These are phyloP conservation scores for Rhinocladiella mackenziei DNA, from an alignment of 2,329 filamentous ascomycete genomes.

Conservation along the genomic window DNA sequence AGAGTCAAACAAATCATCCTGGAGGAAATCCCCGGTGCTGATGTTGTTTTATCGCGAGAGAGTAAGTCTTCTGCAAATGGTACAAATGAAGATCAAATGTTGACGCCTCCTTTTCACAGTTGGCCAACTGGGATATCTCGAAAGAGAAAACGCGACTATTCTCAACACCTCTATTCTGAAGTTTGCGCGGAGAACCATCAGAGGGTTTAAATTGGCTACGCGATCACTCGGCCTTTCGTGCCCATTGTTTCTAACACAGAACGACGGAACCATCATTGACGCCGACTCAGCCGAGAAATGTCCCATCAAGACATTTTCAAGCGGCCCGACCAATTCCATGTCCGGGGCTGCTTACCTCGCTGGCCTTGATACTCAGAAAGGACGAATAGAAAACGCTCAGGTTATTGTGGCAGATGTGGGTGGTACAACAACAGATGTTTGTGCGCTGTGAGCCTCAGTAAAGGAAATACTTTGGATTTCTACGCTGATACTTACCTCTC, in stretches of 20 bases:
- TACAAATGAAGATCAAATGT: too few relatives aligned
- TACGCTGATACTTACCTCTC: slow-evolving; percentile 35
- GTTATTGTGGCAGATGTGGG: slow-evolving; percentile 46
- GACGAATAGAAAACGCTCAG: slow-evolving; percentile 19
- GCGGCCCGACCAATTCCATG: slow-evolving; percentile 62
- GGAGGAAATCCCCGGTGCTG: slow-evolving; percentile 35
- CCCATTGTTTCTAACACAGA: slow-evolving; percentile 59
- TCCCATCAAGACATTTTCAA: slow-evolving; percentile 60
- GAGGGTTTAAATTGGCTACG: slow-evolving; percentile 53
- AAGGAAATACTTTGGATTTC: not conserved
- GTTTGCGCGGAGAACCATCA: slow-evolving; percentile 56
- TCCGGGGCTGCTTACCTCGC: slow-evolving; percentile 59
- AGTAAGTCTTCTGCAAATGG: slow-evolving; percentile 9
- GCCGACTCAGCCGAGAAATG: slow-evolving; percentile 51
- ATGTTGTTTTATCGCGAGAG: slow-evolving; percentile 43
- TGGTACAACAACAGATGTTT: slow-evolving; percentile 59
- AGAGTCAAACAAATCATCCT: slow-evolving; percentile 38
- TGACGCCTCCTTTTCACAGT: slow-evolving; percentile 32
- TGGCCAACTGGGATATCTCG: slow-evolving; percentile 46
- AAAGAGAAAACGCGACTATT: slow-evolving; percentile 62
- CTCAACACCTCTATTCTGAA: slow-evolving; percentile 59
- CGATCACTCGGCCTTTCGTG: slow-evolving; percentile 48
- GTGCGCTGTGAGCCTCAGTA: slow-evolving; percentile 41
- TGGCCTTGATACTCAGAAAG: slow-evolving; percentile 25
- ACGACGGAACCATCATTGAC: slow-evolving; percentile 59